These are phyloP conservation scores for Chenopodium berlandieri DNA, from an alignment of 148 eudicot genomes.

Conservation along the genomic window DNA sequence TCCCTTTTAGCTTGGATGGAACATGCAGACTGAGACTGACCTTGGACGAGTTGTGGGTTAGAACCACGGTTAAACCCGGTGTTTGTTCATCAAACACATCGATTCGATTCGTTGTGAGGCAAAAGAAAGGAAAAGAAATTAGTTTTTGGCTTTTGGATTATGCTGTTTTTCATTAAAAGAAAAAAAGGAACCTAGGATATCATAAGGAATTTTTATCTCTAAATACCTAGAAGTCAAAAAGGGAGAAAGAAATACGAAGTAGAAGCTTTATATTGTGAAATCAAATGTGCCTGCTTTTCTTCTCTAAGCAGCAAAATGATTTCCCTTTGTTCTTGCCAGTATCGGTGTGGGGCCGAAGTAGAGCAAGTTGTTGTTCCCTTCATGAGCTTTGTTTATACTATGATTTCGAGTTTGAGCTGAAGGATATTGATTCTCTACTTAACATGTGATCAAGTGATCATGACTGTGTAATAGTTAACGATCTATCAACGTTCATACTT, in stretches of 20 bases:
- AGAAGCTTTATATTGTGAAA: slow-evolving; percentile 14
- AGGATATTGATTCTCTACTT: background rate
- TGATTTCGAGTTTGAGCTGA: background rate
- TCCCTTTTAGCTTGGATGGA: no score
- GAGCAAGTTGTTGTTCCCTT: background rate
- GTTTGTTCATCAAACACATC: no score
- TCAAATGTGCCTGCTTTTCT: background rate
- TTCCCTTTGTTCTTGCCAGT: background rate
- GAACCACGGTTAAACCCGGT: no score
- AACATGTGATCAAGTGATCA: slow-evolving; percentile 12
- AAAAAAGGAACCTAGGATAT: slow-evolving; percentile 7
- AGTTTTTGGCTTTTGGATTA: no score
- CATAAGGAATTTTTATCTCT: background rate
- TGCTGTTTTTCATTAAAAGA: background rate
- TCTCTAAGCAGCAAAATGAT: slow-evolving; percentile 14
- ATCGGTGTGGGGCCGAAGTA: slow-evolving; percentile 3
- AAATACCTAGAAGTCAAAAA: slow-evolving; percentile 13
- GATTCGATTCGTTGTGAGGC: no score
- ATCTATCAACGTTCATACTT: background rate
- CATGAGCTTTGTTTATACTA: slow-evolving; percentile 1
- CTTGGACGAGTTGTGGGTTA: no score
- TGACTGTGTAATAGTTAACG: background rate
- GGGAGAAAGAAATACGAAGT: background rate
- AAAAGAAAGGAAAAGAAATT: no score
- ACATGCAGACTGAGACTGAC: no score